Conservation (phyloP, 2,329 filamentous ascomycete species). For the Fusarium xyrophilum region DNA sequence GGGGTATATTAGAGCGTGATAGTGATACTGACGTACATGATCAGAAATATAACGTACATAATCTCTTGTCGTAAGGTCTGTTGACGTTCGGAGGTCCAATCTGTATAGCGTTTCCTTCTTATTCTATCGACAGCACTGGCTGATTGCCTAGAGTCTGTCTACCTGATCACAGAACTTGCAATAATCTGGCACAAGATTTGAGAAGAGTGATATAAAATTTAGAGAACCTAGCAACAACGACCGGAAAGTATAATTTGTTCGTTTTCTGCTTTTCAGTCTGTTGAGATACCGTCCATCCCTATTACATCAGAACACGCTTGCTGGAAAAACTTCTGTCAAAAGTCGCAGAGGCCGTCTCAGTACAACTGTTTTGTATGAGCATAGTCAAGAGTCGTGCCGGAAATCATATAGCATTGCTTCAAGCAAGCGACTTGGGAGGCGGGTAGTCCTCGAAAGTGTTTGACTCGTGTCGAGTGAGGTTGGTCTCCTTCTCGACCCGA, state of each 20-base stretch:
- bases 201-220: neutral
- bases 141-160: neutral
- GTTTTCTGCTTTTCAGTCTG: slow-evolving; percentile 1
- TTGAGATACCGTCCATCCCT: slow-evolving; percentile 4
- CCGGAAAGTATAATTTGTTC: neutral
- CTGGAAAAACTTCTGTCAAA: slow-evolving; percentile 7
- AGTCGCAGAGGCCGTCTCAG: neutral
- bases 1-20: neutral
- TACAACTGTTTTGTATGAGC: neutral
- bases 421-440: slow-evolving; percentile 29
- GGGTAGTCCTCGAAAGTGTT: slow-evolving; percentile 13
- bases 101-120: neutral
- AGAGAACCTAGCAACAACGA: slow-evolving; percentile 1
- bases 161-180: neutral
- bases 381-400: neutral
- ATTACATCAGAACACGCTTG: slow-evolving; percentile 25
- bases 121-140: neutral
- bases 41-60: neutral
- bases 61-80: neutral
- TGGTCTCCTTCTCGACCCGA: slow-evolving; percentile 61
- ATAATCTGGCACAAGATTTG: neutral
- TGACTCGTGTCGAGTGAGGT: slow-evolving; percentile 40
- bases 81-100: neutral
- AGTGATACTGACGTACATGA: neutral
- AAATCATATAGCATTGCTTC: neutral